Evolutionary conservation across 2,329 filamentous ascomycete species (phyloP), one percentile per base, ranked within the genome.

Genomic region (Diaporthe eres): DNA sequence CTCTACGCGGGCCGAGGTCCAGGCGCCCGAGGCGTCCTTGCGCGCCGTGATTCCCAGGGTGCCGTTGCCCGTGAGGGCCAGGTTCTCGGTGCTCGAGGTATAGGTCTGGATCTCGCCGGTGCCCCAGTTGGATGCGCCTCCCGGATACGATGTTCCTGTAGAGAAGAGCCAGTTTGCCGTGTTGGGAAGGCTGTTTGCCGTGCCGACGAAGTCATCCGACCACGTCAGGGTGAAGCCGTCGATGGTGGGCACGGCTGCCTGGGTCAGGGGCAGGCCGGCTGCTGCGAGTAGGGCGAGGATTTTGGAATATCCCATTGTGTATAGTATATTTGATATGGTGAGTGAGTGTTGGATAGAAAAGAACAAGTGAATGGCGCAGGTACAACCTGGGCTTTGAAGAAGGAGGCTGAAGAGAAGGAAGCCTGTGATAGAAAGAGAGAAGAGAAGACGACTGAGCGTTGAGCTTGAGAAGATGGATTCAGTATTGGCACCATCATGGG

Each of bases 151-250:
- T 6, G 61, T 68, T 0, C 72, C 72, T 0, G 72, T 74, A 25
- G 55, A 15, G 28, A 67, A 53, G 28, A 34, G 34, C 72, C 72
- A 74, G 51, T 74, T 47, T 1, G 39, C 61, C n/a, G 72, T 74
- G 42, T 70, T 74, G 25, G 72, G 72, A 2, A 74, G 61, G 47
- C 72, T 74, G 61, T 74, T 74, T 13, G 72, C 72, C 25, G 72
- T 68, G 51, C 61, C 72, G 44, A 58, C 79, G 55, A 85, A 85
- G 79, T 85, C 84, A 65, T 85, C 85, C 60, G 75, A 77, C 78
- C 79, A 79, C 19, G 79, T 79, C 17, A 80, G 74, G 10, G 53
- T 71, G 63, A 78, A 79, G 28, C 79, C 78, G 17, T 76, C 65
- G 51, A 79, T 77, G 15, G 72, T 65, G 0, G 79, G 79, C 3